These are phyloP conservation scores for Diplodia seriata DNA, from an alignment of 2,329 filamentous ascomycete genomes.

Conservation along the genomic window DNA sequence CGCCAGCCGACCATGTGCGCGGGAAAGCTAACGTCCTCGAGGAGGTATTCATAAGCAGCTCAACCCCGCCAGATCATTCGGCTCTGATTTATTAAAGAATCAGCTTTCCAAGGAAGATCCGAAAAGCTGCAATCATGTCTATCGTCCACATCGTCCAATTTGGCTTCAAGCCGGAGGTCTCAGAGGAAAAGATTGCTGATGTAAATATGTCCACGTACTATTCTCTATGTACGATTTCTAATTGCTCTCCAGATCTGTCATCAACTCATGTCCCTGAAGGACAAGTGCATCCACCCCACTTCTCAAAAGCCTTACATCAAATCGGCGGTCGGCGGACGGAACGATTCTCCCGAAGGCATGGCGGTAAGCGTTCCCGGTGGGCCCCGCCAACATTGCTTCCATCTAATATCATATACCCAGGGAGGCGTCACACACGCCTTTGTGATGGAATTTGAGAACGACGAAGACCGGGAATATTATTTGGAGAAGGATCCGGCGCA, in stretches of 20 bases:
- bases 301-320: slow-evolving; percentile 67
- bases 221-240: slow-evolving; percentile 28
- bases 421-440: slow-evolving; percentile 73
- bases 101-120: background rate
- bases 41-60: slow-evolving; percentile 1
- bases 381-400: background rate
- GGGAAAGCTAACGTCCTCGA: slow-evolving; percentile 1
- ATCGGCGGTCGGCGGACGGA: slow-evolving; percentile 63
- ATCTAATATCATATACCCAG: slow-evolving; percentile 41
- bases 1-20: background rate
- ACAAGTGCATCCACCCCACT: slow-evolving; percentile 66
- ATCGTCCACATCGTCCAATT: slow-evolving; percentile 74
- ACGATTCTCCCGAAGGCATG: slow-evolving; percentile 67
- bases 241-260: slow-evolving; percentile 56
- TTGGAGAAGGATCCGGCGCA: slow-evolving; percentile 69
- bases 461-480: slow-evolving; percentile 73
- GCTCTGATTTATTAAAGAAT: too few relatives aligned
- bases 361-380: slow-evolving; percentile 55
- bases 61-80: slow-evolving; percentile 12
- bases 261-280: slow-evolving; percentile 63
- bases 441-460: slow-evolving; percentile 69
- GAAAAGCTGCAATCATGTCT: slow-evolving; percentile 57
- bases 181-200: slow-evolving; percentile 60
- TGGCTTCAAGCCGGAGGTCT: slow-evolving; percentile 64
- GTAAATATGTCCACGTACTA: slow-evolving; percentile 49